Conservation (phyloP, 176 grass and related monocot genomes). For the Elaeis guineensis region DNA sequence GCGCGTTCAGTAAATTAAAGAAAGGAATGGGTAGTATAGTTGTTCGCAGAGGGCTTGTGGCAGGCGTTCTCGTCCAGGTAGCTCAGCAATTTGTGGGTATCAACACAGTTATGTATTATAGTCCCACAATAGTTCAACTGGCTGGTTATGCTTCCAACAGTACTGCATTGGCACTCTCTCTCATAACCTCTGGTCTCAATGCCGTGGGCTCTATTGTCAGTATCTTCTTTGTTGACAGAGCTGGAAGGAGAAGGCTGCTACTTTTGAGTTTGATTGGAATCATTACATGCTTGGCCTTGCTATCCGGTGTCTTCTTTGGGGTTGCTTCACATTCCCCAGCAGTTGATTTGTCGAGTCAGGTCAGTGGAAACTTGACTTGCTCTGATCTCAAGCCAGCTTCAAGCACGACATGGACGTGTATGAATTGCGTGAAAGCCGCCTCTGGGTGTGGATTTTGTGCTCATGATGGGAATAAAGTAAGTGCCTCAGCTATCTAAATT, state of each 20-base stretch:
- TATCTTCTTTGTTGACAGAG: constrained; percentile 86
- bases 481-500: not conserved
- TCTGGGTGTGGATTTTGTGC: constrained; percentile 77
- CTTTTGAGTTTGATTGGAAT: constrained; percentile 81
- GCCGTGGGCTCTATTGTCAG: constrained; percentile 72
- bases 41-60: constrained; percentile 65
- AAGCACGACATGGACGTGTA: constrained; percentile 48
- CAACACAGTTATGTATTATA: constrained; percentile 99
- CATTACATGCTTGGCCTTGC: constrained; percentile 47
- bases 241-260: constrained; percentile 60
- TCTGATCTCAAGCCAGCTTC: constrained; percentile 30
- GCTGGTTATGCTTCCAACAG: constrained; percentile 79
- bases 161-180: constrained; percentile 71
- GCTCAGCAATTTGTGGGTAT: constrained; percentile 93
- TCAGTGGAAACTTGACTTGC: constrained; percentile 37
- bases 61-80: constrained; percentile 73
- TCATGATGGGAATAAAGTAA: constrained; percentile 56
- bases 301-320: constrained; percentile 52
- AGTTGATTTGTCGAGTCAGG: constrained; percentile 7
- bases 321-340: constrained; percentile 49
- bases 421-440: constrained; percentile 60
- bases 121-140: constrained; percentile 89
- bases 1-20: constrained; percentile 46
- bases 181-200: constrained; percentile 87
- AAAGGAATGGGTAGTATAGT: constrained; percentile 57